These are phyloP conservation scores for Penicillium mononematosum DNA, from an alignment of 495 filamentous ascomycete genomes.

Conservation along the genomic window DNA sequence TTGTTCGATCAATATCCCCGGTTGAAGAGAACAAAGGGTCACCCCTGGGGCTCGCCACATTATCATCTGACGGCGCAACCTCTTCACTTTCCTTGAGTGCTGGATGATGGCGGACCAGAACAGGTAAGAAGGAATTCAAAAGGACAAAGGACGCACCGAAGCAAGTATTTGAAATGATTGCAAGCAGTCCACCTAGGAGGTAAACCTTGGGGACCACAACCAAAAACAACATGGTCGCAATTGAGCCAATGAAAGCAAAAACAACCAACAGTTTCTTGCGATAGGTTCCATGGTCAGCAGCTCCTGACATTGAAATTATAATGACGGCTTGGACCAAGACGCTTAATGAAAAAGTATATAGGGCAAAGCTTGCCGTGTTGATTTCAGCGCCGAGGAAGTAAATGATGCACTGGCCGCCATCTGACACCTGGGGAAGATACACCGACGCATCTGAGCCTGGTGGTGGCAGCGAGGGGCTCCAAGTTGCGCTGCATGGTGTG, in stretches of 20 bases:
- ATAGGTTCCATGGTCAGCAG: constrained; percentile 92
- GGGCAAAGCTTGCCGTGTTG: constrained; percentile 95
- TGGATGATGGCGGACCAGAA: constrained; percentile 77
- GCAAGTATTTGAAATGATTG: constrained; percentile 86
- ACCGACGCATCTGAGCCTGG: constrained; percentile 13
- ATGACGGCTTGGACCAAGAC: constrained; percentile 84
- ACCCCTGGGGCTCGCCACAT: constrained; percentile 5
- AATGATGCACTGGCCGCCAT: constrained; percentile 74
- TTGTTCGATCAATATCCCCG: neutral
- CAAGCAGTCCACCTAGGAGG: constrained; percentile 74
- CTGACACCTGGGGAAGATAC: constrained; percentile 30
- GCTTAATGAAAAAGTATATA: constrained; percentile 95
- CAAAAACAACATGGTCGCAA: constrained; percentile 86
- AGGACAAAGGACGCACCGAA: constrained; percentile 85
- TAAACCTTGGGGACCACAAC: constrained; percentile 71
- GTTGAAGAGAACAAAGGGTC: constrained; percentile 31
- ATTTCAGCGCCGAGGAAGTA: constrained; percentile 79
- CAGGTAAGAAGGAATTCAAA: constrained; percentile 78
- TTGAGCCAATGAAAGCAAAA: constrained; percentile 79
- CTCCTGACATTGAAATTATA: constrained; percentile 93
- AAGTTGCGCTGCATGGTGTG: constrained; percentile 63
- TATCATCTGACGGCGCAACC: neutral
- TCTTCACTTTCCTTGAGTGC: constrained; percentile 23
- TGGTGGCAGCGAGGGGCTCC: constrained; percentile 35
- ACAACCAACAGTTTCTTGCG: constrained; percentile 80